Evolutionary conservation across 2,329 filamentous ascomycete genomes (phyloP), one percentile per base, ranked within the genome.

Genomic region (Beauveria sp.): DNA sequence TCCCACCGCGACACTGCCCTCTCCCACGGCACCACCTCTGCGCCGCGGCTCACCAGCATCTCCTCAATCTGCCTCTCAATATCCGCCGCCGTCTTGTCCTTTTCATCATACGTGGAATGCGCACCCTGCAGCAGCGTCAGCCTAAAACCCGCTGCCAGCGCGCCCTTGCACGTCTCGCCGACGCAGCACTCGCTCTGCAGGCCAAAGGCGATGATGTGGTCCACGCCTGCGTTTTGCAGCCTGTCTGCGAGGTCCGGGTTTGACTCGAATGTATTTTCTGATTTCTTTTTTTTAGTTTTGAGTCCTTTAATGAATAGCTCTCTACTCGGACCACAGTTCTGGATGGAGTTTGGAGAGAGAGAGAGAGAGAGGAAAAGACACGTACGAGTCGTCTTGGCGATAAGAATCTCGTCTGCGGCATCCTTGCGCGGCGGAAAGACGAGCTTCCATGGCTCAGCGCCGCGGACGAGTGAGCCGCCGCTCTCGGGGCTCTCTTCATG

Each of bases 141-240:
- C n/a, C 55, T 56, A 51, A 72, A 71, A 0, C 71, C 70, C 0
- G 65, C 68, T 2, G 61, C 61, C 7, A 71, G 64, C 1, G 70
- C 71, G 8, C 69, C 69, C 9, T 56, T 63, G 55, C 65, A 69
- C 2, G 70, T 72, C 2, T 61, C 60, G 34, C 64, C 60, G 3
- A 73, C 71, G 55, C 71, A 73, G 59, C 63, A 69, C 44, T 73
- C 71, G 64, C 70, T 71, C 61, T 72, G 70, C 37, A 72, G 66
- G n/a, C 71, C 71, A 54, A 70, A 69, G 0, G 64, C 66, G 10
- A 70, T 55, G 9, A 73, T 63, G 30, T 68, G 62, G 1, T 57
- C 37, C n/a, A 71, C 63, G 9, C 65, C 70, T 2, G 54, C n/a
- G 2, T 41, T 47, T 28, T 63, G 69, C 12, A 73, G 64, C n/a